Evolutionary conservation across 108 stramenopile species (phyloP), one percentile per base, ranked within the genome.

Genomic region (Poteriospumella lacustris): DNA sequence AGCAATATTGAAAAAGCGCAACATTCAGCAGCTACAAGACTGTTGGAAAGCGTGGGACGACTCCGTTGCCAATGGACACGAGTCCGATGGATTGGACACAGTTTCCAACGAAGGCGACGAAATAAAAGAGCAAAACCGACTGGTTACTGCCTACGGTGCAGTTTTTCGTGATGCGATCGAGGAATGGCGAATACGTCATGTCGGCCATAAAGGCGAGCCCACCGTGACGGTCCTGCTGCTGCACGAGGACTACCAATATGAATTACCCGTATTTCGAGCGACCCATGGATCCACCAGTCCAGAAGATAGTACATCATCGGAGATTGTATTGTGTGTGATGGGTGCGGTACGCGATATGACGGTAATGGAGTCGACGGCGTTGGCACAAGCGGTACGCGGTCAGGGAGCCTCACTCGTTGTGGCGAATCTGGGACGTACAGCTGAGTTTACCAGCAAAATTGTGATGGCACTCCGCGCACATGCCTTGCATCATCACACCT

Each of bases 361-460:
- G 15, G 24, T 5, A 5, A 5, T 34, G 36, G 60, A 64, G 36
- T 34, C 36, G 36, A 24, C 29, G 9, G 3, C 36, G 28, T 31
- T 64, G 15, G 5, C 5, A 31, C 9, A 64, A 64, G 31, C 36
- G 31, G 15, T 9, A 19, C 3, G 33, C 28, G 15, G 9, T 12
- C 12, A 31, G 9, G 31, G 36, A 9, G 5, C 36, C 9, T 5
- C 29, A 12, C 36, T 26, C 36, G 12, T 64, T 64, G 60, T 26
- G 5, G 60, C 60, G 3, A 64, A 64, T 64, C 60, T 64, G 28
- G 60, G 60, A 12, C 15, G 60, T 34, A 64, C 60, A 34, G 60
- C 60, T 31, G 60, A 64, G 31, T 64, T 64, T 33, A 64, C 60
- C 28, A 64, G 60, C 31, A 64, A 64, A 34, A 64, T 64, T 31